These are phyloP conservation scores for Brachypodium distachyon DNA, from an alignment of 202 grass and related monocot genomes.

Conservation along the genomic window DNA sequence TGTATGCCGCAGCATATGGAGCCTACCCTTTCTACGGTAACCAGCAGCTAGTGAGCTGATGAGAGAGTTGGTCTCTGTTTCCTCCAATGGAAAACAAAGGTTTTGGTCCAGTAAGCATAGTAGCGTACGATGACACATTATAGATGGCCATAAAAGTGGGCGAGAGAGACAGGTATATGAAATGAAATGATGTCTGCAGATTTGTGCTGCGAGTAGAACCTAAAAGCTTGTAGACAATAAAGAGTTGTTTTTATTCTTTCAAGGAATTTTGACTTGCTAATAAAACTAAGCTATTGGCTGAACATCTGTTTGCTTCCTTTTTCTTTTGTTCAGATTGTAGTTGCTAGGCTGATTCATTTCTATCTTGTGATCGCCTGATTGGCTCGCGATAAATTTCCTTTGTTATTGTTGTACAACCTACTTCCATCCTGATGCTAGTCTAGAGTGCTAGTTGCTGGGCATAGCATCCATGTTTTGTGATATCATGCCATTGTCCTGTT, in stretches of 20 bases:
- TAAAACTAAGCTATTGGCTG: conserved; percentile 26
- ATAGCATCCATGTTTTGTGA: too few species aligned
- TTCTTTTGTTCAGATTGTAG: not conserved
- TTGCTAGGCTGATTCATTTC: not conserved
- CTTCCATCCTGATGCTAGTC: too few species aligned
- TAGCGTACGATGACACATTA: conserved; percentile 40
- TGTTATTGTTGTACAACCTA: too few species aligned
- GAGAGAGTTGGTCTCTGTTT: conserved; percentile 13
- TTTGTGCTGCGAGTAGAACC: conserved; percentile 40
- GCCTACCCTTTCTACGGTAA: conserved; percentile 62
- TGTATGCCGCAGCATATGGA: conserved; percentile 54
- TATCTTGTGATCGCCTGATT: not conserved
- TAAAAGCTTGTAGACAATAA: conserved; percentile 34
- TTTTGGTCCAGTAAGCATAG: conserved; percentile 46
- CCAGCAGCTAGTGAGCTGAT: conserved; percentile 75
- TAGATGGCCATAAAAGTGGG: conserved; percentile 48
- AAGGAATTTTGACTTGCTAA: conserved; percentile 50
- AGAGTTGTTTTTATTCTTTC: conserved; percentile 31
- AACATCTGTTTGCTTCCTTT: not conserved
- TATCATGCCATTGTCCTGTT: too few species aligned
- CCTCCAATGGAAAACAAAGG: conserved; percentile 32
- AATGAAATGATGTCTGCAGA: conserved; percentile 33
- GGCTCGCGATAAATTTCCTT: not conserved
- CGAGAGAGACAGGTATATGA: conserved; percentile 36
- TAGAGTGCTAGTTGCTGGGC: too few species aligned